Evolutionary conservation across 2,329 filamentous ascomycete species (phyloP).

Genomic region (Incumbomyces delicatus): DNA sequence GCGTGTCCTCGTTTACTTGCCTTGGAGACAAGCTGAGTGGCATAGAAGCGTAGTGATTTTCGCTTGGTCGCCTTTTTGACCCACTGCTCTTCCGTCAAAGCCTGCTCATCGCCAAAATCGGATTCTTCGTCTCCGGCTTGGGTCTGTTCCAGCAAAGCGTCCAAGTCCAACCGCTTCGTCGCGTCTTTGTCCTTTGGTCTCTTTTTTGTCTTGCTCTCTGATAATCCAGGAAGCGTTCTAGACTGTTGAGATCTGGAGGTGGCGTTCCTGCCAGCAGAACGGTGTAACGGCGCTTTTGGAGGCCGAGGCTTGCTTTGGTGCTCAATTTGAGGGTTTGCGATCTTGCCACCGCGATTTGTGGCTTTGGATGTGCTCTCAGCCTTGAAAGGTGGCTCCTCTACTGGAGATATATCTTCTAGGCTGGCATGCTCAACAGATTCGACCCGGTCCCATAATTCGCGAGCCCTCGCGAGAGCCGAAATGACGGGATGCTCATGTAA

Average conservation of each 20-base stretch:
- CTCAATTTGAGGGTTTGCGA: background rate
- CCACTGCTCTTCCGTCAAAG: constrained; percentile 65
- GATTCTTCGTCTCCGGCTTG: constrained; percentile 54
- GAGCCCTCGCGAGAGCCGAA: constrained; percentile 69
- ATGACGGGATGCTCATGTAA: constrained; percentile 86
- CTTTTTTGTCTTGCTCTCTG: constrained; percentile 38
- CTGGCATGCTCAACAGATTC: constrained; percentile 43
- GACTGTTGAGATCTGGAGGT: constrained; percentile 24
- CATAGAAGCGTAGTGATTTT: constrained; percentile 94
- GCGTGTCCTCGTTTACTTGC: constrained; percentile 64
- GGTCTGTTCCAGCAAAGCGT: constrained; percentile 27
- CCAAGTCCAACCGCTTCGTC: constrained; percentile 40
- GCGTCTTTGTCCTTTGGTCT: constrained; percentile 57
- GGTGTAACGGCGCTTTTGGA: constrained; percentile 4
- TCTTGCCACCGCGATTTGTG: background rate
- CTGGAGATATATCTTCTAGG: too few species aligned
- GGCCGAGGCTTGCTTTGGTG: background rate
- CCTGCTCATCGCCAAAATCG: constrained; percentile 86
- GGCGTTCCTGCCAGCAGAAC: constrained; percentile 28
- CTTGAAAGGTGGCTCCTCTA: background rate
- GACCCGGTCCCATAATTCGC: constrained; percentile 68
- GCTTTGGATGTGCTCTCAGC: background rate
- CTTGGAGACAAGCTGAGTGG: constrained; percentile 92
- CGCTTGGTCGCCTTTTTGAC: constrained; percentile 82
- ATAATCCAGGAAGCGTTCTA: constrained; percentile 25